Evolutionary conservation across 2,329 filamentous ascomycete genomes (phyloP).

Genomic region (Sporothrix protearum): DNA sequence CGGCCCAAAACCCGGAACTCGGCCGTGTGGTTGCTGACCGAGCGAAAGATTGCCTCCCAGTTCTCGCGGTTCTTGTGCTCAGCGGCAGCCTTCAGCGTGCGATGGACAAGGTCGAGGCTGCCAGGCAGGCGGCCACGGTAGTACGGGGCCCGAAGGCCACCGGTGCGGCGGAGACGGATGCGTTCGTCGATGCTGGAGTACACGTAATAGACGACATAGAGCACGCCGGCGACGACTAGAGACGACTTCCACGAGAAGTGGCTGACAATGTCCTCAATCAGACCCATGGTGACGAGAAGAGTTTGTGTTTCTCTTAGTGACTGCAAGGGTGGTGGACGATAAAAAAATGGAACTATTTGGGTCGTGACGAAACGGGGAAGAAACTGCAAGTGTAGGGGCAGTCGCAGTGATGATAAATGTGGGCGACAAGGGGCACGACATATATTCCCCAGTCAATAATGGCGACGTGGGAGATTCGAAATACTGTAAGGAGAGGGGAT

Average conservation of each 20-base stretch:
- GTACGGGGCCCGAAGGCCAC: conserved; percentile 17
- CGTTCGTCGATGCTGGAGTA: conserved; percentile 18
- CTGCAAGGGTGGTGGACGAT: background rate
- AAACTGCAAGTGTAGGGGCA: background rate
- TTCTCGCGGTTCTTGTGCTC: conserved; percentile 56
- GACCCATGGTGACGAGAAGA: conserved; percentile 41
- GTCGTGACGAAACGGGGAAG: background rate
- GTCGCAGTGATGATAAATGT: background rate
- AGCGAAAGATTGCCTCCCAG: conserved; percentile 55
- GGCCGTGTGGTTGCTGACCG: conserved; percentile 50
- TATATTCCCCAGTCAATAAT: background rate
- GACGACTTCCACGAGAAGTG: conserved; percentile 43
- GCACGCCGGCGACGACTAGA: conserved; percentile 39
- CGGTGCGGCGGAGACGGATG: conserved; percentile 23
- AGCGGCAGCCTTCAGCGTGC: conserved; percentile 51
- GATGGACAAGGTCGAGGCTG: conserved; percentile 64
- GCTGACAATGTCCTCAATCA: conserved; percentile 48
- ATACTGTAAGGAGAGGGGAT: background rate
- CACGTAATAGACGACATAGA: conserved; percentile 37
- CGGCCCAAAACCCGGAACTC: conserved; percentile 55
- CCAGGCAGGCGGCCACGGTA: conserved; percentile 21
- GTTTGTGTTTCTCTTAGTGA: background rate
- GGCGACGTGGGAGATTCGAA: background rate
- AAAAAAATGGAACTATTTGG: background rate
- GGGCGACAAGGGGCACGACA: background rate